These are phyloP conservation scores for Amaranthus hypochondriacus DNA, from an alignment of 148 eudicot species.

Conservation along the genomic window DNA sequence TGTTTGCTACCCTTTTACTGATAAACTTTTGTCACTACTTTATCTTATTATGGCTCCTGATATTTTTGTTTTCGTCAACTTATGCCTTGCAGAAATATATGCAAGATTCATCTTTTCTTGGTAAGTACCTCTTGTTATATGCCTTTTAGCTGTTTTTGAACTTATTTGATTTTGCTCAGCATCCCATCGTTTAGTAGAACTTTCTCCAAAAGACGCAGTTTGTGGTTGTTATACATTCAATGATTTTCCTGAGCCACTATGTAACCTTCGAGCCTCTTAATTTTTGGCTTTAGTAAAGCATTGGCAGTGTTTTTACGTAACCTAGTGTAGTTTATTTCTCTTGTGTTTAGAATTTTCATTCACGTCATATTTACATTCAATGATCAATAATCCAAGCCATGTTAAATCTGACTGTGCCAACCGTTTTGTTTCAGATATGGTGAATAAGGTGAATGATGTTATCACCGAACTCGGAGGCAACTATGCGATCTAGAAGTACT, in stretches of 20 bases:
- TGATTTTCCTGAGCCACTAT: background rate
- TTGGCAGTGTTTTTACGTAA: background rate
- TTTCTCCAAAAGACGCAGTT: background rate
- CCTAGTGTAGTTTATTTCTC: too few relatives aligned
- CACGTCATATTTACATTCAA: too few relatives aligned
- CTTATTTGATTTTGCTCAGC: background rate
- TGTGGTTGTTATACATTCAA: background rate
- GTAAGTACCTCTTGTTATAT: constrained; percentile 31
- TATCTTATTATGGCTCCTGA: background rate
- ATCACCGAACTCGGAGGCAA: constrained; percentile 52
- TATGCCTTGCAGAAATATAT: constrained; percentile 54
- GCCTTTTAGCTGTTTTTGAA: background rate
- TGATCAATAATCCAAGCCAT: background rate
- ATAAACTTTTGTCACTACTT: background rate
- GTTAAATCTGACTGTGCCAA: constrained; percentile 8
- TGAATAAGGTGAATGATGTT: constrained; percentile 62
- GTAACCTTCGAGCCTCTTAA: background rate
- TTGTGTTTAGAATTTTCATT: too few relatives aligned
- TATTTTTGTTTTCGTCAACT: background rate
- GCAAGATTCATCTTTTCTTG: constrained; percentile 71
- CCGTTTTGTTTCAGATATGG: constrained; percentile 44
- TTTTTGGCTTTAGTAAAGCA: background rate
- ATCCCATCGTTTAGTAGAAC: background rate
- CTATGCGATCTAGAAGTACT: constrained; percentile 13
- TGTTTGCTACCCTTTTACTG: constrained; percentile 6